phyloP scores from a whole-genome alignment of 2,329 filamentous ascomycete genomes.

The Penicillium fuscoglaucum region DNA sequence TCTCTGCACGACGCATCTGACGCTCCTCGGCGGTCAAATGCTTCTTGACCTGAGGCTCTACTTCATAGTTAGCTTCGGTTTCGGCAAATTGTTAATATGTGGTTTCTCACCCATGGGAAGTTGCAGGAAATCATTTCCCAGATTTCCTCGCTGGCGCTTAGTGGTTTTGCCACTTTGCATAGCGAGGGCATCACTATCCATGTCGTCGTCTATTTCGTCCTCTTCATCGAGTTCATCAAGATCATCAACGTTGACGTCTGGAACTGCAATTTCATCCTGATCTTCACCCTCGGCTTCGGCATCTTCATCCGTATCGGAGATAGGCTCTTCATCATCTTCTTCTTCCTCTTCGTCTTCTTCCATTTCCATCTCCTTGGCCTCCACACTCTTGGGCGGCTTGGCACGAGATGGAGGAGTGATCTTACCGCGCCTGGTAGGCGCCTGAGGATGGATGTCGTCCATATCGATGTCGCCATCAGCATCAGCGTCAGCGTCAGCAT shows the following conservation, averaged over 20 bases:
- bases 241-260: constrained; percentile 41
- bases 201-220: constrained; percentile 45
- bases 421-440: constrained; percentile 41
- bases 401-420: constrained; percentile 38
- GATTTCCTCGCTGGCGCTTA: constrained; percentile 64
- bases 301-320: constrained; percentile 49
- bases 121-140: constrained; percentile 53
- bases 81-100: not conserved
- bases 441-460: constrained; percentile 47
- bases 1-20: constrained; percentile 70
- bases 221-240: constrained; percentile 44
- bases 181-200: constrained; percentile 46
- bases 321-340: constrained; percentile 51
- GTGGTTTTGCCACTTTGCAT: constrained; percentile 66
- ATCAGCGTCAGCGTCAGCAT: constrained; percentile 31
- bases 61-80: constrained; percentile 16
- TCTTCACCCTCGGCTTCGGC: constrained; percentile 52
- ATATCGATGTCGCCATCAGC: constrained; percentile 44
- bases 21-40: constrained; percentile 72
- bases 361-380: constrained; percentile 50
- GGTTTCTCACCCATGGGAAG: constrained; percentile 56
- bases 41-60: constrained; percentile 71
- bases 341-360: constrained; percentile 36
- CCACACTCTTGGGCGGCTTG: constrained; percentile 45
- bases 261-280: constrained; percentile 48